These are phyloP conservation scores for Cenchrus purpureus DNA, from an alignment of 176 grass and related monocot species.

Conservation along the genomic window DNA sequence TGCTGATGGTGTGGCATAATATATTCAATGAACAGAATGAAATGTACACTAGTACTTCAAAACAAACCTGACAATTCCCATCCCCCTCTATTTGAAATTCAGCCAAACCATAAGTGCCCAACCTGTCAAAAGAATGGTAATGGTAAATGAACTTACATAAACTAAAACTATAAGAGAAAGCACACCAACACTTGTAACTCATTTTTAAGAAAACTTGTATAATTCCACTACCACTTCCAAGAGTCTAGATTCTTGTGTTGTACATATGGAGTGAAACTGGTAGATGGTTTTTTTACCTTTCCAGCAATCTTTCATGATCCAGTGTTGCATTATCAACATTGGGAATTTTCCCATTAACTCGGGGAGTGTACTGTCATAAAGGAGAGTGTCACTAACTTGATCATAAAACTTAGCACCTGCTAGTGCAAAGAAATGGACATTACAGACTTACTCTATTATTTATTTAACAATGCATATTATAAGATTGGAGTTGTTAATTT, in stretches of 20 bases:
- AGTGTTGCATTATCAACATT: constrained; percentile 84
- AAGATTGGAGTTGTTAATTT: background rate
- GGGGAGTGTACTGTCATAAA: constrained; percentile 76
- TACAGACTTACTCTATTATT: background rate
- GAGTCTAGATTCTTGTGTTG: background rate
- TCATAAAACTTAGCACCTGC: constrained; percentile 8
- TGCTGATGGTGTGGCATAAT: background rate
- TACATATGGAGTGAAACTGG: background rate
- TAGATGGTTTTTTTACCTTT: constrained; percentile 59
- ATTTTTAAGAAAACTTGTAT: background rate
- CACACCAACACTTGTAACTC: background rate
- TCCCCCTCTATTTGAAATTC: constrained; percentile 96
- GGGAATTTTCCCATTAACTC: constrained; percentile 90
- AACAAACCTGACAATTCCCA: constrained; percentile 93
- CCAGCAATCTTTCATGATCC: constrained; percentile 78
- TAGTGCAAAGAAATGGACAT: constrained; percentile 19
- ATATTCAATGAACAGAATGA: constrained; percentile 12
- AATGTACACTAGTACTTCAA: background rate
- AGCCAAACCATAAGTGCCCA: constrained; percentile 78
- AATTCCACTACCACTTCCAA: background rate
- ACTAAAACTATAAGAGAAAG: background rate
- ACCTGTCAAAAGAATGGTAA: constrained; percentile 50
- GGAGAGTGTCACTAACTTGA: constrained; percentile 21
- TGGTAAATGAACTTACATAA: constrained; percentile 13
- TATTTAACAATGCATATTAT: constrained; percentile 8